Percentiles rank a stretch among this genome's conserved stretches.
Evolutionary conservation across 2,329 filamentous ascomycete species (phyloP).

Genomic region (Colletotrichum horii): DNA sequence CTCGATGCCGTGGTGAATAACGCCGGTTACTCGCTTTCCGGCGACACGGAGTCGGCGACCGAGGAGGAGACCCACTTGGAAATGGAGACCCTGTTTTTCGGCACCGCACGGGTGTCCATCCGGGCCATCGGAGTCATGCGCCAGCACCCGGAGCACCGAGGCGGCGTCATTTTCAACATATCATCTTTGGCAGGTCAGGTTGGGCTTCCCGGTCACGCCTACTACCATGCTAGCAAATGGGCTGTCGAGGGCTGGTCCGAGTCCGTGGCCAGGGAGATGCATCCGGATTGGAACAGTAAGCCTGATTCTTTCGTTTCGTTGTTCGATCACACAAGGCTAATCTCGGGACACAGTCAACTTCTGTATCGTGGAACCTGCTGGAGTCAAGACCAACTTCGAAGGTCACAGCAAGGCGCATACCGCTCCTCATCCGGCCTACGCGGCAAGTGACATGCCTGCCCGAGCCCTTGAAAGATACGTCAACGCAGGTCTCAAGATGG

Average conservation of each 20-base stretch:
- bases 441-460: slow-evolving; percentile 33
- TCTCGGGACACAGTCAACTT: slow-evolving; percentile 34
- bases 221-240: slow-evolving; percentile 29
- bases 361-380: slow-evolving; percentile 46
- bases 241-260: slow-evolving; percentile 28
- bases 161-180: slow-evolving; percentile 29
- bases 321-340: slow-evolving; percentile 25
- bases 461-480: slow-evolving; percentile 28
- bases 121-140: slow-evolving; percentile 42
- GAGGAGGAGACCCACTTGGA: slow-evolving; percentile 29
- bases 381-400: slow-evolving; percentile 40
- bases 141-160: slow-evolving; percentile 25
- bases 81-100: slow-evolving; percentile 50
- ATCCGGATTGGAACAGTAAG: slow-evolving; percentile 26
- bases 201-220: slow-evolving; percentile 25
- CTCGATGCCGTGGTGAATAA: slow-evolving; percentile 39
- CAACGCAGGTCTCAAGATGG: not conserved
- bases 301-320: not conserved
- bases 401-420: slow-evolving; percentile 19
- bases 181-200: slow-evolving; percentile 23
- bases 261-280: slow-evolving; percentile 24
- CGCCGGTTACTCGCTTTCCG: slow-evolving; percentile 32
- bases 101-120: slow-evolving; percentile 42
- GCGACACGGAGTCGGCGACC: slow-evolving; percentile 32
- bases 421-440: slow-evolving; percentile 43